Conservation (phyloP, 2,329 filamentous ascomycete species). For the Aspergillus clavatus region DNA sequence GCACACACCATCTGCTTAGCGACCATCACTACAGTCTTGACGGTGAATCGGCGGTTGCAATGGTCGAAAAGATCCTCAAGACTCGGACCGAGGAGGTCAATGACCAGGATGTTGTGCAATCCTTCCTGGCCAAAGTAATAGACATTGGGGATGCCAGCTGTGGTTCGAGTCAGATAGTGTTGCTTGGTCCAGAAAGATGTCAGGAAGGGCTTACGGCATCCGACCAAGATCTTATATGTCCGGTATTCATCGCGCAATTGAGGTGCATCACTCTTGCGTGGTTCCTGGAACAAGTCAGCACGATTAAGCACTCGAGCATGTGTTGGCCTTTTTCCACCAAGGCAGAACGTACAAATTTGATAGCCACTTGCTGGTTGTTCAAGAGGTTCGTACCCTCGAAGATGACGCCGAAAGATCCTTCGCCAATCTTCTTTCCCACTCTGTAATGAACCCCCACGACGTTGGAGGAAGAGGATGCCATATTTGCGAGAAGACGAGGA, state of each 20-base stretch:
- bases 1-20: constrained; percentile 87
- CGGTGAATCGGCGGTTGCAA: constrained; percentile 89
- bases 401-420: constrained; percentile 97
- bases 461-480: constrained; percentile 89
- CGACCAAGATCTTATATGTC: constrained; percentile 98
- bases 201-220: constrained; percentile 76
- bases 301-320: not conserved
- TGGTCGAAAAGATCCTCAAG: constrained; percentile 97
- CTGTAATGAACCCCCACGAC: constrained; percentile 98
- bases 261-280: constrained; percentile 95
- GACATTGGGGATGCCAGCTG: constrained; percentile 97
- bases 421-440: constrained; percentile 98
- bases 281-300: constrained; percentile 64
- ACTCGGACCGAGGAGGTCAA: constrained; percentile 90
- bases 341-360: constrained; percentile 80
- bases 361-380: constrained; percentile 98
- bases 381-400: constrained; percentile 97
- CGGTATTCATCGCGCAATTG: constrained; percentile 97
- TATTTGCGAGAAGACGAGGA: constrained; percentile 32
- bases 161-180: constrained; percentile 30
- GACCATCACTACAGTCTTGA: constrained; percentile 98
- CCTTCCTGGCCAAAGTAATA: constrained; percentile 99
- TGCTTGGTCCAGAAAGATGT: constrained; percentile 9
- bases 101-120: constrained; percentile 97
- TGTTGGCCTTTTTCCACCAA: not conserved